A percentile compares a stretch with the other conserved stretches of the same genome.
phyloP scores from a whole-genome alignment of 345 rosid species.

The Microcos paniculata region DNA sequence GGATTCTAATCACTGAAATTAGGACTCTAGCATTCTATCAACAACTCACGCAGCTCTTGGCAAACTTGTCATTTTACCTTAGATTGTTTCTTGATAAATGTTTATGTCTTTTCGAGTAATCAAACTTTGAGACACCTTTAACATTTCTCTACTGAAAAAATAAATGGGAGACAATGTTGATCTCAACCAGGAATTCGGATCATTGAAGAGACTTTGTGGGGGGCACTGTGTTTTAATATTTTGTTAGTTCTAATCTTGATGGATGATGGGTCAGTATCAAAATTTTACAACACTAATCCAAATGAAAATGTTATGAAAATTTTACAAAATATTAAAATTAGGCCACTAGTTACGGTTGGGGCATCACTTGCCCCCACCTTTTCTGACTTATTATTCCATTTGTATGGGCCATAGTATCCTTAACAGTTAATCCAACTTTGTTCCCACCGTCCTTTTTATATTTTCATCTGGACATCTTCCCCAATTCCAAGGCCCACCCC shows the following conservation, averaged over 20 bases:
- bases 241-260: background rate
- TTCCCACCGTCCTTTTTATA: background rate
- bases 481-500: constrained; percentile 2
- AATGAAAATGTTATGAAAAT: background rate
- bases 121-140: background rate
- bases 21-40: too few species aligned
- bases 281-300: constrained; percentile 12
- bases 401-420: constrained; percentile 9
- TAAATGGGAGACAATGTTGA: background rate
- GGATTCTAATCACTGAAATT: too few species aligned
- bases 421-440: constrained; percentile 21
- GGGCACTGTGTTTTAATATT: background rate
- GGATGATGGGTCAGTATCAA: constrained; percentile 26
- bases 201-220: background rate
- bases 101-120: background rate
- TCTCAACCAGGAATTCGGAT: too few species aligned
- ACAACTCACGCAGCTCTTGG: too few species aligned
- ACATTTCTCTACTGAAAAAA: background rate
- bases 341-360: constrained; percentile 39
- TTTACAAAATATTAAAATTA: background rate
- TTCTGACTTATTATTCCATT: constrained; percentile 7
- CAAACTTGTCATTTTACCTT: too few species aligned
- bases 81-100: too few species aligned
- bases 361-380: constrained; percentile 38
- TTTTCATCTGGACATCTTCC: background rate